These are phyloP conservation scores for Termitomyces heimii DNA, from an alignment of 768 basidiomycete species.

Conservation along the genomic window DNA sequence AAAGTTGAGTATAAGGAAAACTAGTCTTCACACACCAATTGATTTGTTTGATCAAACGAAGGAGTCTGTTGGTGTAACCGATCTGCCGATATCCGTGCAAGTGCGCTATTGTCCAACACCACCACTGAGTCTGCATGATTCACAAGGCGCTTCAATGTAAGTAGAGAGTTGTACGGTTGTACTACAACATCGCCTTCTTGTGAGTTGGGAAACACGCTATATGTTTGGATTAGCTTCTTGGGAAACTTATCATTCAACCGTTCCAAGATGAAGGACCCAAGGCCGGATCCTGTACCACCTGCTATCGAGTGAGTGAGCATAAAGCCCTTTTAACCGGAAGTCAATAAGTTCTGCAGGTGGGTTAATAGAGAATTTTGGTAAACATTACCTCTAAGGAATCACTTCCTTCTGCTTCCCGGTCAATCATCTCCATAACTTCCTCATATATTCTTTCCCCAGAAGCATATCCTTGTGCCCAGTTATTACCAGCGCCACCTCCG, in stretches of 20 bases:
- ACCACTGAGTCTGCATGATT: constrained; percentile 98
- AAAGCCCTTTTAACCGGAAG: constrained; percentile 63
- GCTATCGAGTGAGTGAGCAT: constrained; percentile 99
- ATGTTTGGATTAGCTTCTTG: constrained; percentile 98
- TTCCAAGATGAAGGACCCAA: constrained; percentile 97
- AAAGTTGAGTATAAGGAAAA: neutral
- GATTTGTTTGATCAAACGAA: constrained; percentile 89
- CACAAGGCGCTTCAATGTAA: constrained; percentile 89
- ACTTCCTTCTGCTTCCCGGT: constrained; percentile 95
- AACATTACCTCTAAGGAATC: constrained; percentile 85
- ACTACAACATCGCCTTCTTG: constrained; percentile 96
- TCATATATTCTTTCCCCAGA: constrained; percentile 90
- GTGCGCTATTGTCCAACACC: constrained; percentile 93
- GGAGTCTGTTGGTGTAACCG: constrained; percentile 83
- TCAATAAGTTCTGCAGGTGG: neutral
- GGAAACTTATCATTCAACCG: constrained; percentile 96
- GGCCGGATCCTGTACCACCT: constrained; percentile 95
- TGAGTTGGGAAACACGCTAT: constrained; percentile 95
- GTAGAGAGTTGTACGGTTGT: constrained; percentile 94
- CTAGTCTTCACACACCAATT: constrained; percentile 49
- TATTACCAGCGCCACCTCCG: constrained; percentile 98
- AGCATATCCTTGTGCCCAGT: constrained; percentile 95
- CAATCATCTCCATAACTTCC: constrained; percentile 98
- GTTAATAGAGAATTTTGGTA: neutral
- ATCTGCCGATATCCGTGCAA: constrained; percentile 90